Evolutionary conservation across 495 filamentous ascomycete species (phyloP).

Genomic region (Podospora bellae-mahoneyi): DNA sequence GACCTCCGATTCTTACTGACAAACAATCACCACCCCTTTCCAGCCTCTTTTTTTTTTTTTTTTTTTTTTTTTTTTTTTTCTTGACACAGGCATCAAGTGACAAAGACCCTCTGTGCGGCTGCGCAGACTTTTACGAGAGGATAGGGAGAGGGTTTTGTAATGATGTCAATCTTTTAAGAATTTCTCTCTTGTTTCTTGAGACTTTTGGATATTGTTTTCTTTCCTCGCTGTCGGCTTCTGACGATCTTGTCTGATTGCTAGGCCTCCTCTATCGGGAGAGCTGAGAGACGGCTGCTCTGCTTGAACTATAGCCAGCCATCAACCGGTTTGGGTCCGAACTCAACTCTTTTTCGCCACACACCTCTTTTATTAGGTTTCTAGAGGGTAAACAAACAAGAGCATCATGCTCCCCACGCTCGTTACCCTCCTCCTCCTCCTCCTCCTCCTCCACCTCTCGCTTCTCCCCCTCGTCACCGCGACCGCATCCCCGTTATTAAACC

Average conservation of each 20-base stretch:
- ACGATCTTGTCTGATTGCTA: background rate
- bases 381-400: background rate
- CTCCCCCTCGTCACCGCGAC: conserved; percentile 3
- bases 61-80: no score
- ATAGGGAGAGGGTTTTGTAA: background rate
- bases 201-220: background rate
- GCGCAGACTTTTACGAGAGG: background rate
- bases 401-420: background rate
- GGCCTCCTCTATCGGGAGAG: background rate
- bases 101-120: background rate
- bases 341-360: background rate
- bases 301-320: background rate
- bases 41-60: background rate
- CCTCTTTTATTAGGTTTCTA: background rate
- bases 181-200: background rate
- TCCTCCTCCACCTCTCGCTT: background rate
- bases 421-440: conserved; percentile 3
- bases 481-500: conserved; percentile 14
- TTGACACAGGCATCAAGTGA: background rate
- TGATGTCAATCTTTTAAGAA: conserved; percentile 4
- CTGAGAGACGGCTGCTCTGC: background rate
- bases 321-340: background rate
- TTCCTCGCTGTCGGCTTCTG: background rate
- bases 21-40: background rate
- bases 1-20: background rate